These are phyloP conservation scores for Chytridium lagenaria DNA, from an alignment of 371 early-diverging fungal species.

Conservation along the genomic window DNA sequence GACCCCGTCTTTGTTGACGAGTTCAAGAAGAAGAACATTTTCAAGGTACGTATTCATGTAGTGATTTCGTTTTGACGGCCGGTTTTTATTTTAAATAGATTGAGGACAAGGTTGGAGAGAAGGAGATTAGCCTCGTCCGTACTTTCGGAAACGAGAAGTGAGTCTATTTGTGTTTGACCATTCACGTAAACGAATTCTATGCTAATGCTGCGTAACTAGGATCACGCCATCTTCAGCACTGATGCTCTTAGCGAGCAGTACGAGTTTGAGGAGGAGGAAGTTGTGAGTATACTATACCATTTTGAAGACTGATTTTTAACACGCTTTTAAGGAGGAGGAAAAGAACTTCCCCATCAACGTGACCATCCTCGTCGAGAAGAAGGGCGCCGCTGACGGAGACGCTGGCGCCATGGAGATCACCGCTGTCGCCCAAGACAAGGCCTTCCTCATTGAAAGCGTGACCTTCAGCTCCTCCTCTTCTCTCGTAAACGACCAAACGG, in stretches of 20 bases:
- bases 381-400: constrained; percentile 51
- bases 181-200: background rate
- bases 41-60: constrained; percentile 64
- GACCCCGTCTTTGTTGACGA: constrained; percentile 76
- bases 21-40: constrained; percentile 76
- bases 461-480: constrained; percentile 72
- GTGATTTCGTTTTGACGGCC: background rate
- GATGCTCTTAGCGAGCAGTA: constrained; percentile 75
- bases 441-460: constrained; percentile 84
- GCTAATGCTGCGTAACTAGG: constrained; percentile 46
- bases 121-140: constrained; percentile 80
- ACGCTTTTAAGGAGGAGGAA: constrained; percentile 54
- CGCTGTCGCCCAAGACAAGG: constrained; percentile 75
- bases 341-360: constrained; percentile 72
- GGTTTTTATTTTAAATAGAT: constrained; percentile 55
- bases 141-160: constrained; percentile 92
- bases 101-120: constrained; percentile 78
- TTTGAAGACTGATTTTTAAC: background rate
- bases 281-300: constrained; percentile 16
- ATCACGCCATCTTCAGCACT: constrained; percentile 84
- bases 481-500: constrained; percentile 70
- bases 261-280: constrained; percentile 54
- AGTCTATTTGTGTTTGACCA: constrained; percentile 26
- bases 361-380: constrained; percentile 73
- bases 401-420: constrained; percentile 74